A percentile compares a stretch with the other conserved stretches of the same genome.
Evolutionary conservation across 495 filamentous ascomycete genomes (phyloP).

Genomic region (Penicillium pancosmium): DNA sequence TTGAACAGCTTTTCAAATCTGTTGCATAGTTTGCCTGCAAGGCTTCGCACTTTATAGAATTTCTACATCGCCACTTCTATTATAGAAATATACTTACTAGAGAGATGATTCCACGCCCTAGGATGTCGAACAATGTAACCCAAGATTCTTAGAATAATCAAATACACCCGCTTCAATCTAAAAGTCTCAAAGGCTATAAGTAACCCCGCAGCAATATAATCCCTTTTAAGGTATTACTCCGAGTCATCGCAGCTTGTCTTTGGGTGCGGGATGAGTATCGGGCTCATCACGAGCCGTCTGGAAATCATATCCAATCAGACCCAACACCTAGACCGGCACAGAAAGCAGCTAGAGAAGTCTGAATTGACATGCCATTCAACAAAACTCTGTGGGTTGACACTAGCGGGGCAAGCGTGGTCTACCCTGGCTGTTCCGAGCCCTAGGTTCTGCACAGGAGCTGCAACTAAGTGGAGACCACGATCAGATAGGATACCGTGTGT

Average conservation of each 20-base stretch:
- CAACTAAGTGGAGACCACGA: not conserved
- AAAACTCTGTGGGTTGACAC: not conserved
- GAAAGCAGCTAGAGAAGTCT: not conserved
- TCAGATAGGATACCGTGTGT: not conserved
- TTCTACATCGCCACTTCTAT: not conserved
- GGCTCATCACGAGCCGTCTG: not conserved
- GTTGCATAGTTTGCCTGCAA: conserved; percentile 12
- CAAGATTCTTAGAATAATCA: not conserved
- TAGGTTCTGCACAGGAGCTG: not conserved
- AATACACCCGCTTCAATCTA: not conserved
- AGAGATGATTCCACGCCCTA: not conserved
- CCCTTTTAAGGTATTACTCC: not conserved
- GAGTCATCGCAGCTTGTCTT: not conserved
- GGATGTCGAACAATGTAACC: not conserved
- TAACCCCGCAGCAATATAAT: too few relatives aligned
- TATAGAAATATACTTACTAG: not conserved
- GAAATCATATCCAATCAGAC: not conserved
- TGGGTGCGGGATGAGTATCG: not conserved
- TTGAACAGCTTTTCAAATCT: conserved; percentile 15
- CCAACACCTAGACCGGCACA: not conserved
- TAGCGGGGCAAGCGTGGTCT: not conserved
- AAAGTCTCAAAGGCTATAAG: too few relatives aligned
- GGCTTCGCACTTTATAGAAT: not conserved
- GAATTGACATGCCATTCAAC: not conserved
- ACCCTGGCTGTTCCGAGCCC: conserved; percentile 3